These are phyloP conservation scores for Metschnikowia vanudenii DNA, from an alignment of 805 yeast genomes.

Conservation along the genomic window DNA sequence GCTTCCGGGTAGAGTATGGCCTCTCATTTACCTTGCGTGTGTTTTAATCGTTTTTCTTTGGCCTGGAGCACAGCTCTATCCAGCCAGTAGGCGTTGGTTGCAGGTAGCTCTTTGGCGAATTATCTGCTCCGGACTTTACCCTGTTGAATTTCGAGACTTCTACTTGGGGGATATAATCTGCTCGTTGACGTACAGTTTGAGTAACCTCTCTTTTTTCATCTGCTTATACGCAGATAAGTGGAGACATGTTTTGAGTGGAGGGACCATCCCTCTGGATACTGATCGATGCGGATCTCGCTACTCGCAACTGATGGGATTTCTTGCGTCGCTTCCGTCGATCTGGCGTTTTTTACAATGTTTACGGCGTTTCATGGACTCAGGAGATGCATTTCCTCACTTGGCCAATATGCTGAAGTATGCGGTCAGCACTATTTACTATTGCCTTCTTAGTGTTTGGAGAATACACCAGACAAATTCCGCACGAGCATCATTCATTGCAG, in stretches of 20 bases:
- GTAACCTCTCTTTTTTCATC: slow-evolving; percentile 80
- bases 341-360: slow-evolving; percentile 91
- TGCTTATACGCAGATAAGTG: slow-evolving; percentile 78
- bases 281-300: slow-evolving; percentile 71
- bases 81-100: slow-evolving; percentile 76
- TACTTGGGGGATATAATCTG: slow-evolving; percentile 89
- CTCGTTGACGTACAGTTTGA: slow-evolving; percentile 82
- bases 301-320: slow-evolving; percentile 78
- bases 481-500: slow-evolving; percentile 62
- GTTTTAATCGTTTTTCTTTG: slow-evolving; percentile 48
- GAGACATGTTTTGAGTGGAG: slow-evolving; percentile 49
- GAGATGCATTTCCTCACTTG: slow-evolving; percentile 94
- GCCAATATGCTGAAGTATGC: slow-evolving; percentile 83
- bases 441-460: slow-evolving; percentile 74
- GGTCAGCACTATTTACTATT: slow-evolving; percentile 64
- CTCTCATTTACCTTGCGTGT: slow-evolving; percentile 70
- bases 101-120: slow-evolving; percentile 69
- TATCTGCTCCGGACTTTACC: slow-evolving; percentile 78
- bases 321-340: slow-evolving; percentile 79
- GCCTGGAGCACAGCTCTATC: slow-evolving; percentile 59
- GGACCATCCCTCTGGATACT: slow-evolving; percentile 20
- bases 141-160: slow-evolving; percentile 94
- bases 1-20: slow-evolving; percentile 71
- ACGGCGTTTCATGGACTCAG: slow-evolving; percentile 88
- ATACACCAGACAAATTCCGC: slow-evolving; percentile 45